phyloP scores from a whole-genome alignment of 768 basidiomycete species.

The Porpolomopsis calyptriformis region DNA sequence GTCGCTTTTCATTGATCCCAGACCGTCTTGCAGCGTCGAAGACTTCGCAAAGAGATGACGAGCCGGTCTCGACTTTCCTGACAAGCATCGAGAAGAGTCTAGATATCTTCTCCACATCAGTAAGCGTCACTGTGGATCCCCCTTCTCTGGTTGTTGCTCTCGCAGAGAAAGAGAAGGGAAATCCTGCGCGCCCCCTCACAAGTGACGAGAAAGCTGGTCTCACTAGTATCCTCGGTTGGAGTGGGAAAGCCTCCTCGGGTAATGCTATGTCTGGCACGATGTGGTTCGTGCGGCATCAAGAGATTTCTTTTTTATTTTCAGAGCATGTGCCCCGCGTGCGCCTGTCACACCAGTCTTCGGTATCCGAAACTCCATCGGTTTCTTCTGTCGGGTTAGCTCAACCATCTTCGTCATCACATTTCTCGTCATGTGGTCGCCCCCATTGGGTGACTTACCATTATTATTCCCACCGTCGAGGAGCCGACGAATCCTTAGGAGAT shows the following conservation, averaged over 20 bases:
- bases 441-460: slow-evolving; percentile 43
- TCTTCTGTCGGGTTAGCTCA: slow-evolving; percentile 10
- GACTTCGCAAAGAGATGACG: slow-evolving; percentile 7
- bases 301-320: slow-evolving; percentile 40
- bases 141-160: slow-evolving; percentile 42
- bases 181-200: slow-evolving; percentile 29
- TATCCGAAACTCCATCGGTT: slow-evolving; percentile 10
- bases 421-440: slow-evolving; percentile 35
- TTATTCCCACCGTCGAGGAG: slow-evolving; percentile 25
- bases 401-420: slow-evolving; percentile 10
- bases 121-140: slow-evolving; percentile 35
- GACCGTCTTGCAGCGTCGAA: slow-evolving; percentile 15
- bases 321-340: slow-evolving; percentile 23
- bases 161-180: slow-evolving; percentile 37
- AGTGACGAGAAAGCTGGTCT: slow-evolving; percentile 51
- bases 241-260: slow-evolving; percentile 30
- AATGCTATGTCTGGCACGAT: slow-evolving; percentile 37
- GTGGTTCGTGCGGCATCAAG: slow-evolving; percentile 52
- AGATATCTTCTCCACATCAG: slow-evolving; percentile 41
- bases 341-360: neutral
- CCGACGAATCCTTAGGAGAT: slow-evolving; percentile 34
- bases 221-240: slow-evolving; percentile 51
- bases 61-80: slow-evolving; percentile 29
- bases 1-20: slow-evolving; percentile 32
- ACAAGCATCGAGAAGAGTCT: slow-evolving; percentile 29